phyloP scores from a whole-genome alignment of 2,329 filamentous ascomycete species.

The Xylariaceae sp. region DNA sequence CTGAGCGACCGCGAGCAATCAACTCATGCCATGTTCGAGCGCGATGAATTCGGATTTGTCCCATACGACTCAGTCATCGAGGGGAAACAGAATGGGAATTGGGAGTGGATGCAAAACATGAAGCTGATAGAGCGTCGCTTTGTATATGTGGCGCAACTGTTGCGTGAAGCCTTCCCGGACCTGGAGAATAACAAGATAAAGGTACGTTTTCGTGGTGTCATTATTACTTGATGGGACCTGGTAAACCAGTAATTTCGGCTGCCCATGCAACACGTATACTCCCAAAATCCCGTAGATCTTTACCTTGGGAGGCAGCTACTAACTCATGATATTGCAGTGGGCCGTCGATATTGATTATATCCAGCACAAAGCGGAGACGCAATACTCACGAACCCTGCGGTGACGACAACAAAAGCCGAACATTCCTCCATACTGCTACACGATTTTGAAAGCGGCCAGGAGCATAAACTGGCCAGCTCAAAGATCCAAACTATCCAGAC shows the following conservation, averaged over 20 bases:
- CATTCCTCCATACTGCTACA: background rate
- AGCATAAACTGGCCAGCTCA: background rate
- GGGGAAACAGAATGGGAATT: conserved; percentile 7
- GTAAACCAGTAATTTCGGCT: no score
- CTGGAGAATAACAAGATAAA: conserved; percentile 19
- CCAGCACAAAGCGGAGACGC: conserved; percentile 20
- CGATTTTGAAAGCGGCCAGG: no score
- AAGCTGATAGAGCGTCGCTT: conserved; percentile 26
- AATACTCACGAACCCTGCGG: conserved; percentile 18
- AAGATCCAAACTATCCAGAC: background rate
- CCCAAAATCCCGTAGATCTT: conserved; percentile 10
- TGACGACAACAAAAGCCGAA: conserved; percentile 1
- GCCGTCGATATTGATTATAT: conserved; percentile 30
- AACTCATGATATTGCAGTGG: conserved; percentile 22
- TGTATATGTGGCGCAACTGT: conserved; percentile 20
- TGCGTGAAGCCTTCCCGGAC: conserved; percentile 26
- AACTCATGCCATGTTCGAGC: background rate
- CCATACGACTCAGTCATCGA: conserved; percentile 20
- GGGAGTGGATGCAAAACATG: conserved; percentile 27
- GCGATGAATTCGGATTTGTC: conserved; percentile 27
- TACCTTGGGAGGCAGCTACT: conserved; percentile 19
- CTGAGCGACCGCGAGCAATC: conserved; percentile 4
- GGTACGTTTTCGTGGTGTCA: no score
- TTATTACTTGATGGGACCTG: no score
- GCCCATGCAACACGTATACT: no score